Evolutionary conservation across 2,329 filamentous ascomycete genomes (phyloP), one percentile per base, ranked within the genome.

Genomic region (Aspergillus fumigatus): DNA sequence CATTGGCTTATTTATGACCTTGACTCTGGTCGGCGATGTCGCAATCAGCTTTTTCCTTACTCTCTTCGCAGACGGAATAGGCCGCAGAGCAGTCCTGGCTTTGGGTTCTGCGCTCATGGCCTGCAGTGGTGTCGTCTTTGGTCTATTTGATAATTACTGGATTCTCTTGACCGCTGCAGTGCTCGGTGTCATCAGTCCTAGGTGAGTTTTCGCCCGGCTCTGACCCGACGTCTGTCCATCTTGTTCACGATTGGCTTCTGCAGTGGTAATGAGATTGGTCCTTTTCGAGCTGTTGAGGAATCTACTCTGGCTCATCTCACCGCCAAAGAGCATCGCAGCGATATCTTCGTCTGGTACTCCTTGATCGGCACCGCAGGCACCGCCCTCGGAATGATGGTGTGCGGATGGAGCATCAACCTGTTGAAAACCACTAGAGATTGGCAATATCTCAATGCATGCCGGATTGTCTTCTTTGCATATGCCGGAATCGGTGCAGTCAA

Each of bases 261-360:
- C 50, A 74, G 72, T 62, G 86, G 86, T 6, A 81, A 84, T 17
- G 86, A 88, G 61, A 87, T 88, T 65, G 86, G 86, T 0, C 86
- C 86, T 0, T 88, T 88, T 62, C 76, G 85, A 40, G 84, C 84
- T 3, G 83, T 89, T 32, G 86, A 88, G 66, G 85, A 88, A 74
- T 84, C 82, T 0, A 84, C 82, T 35, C 67, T 88, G 7, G 82
- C 84, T 4, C 83, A 87, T 65, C 75, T 88, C 48, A 87, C 84
- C 0, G 78, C 73, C 0, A 77, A 80, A 0, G 70, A 76, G 29
- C 81, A 79, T 0, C 74, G 86, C 49, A 75, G 83, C 14, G 84
- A 88, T 69, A 84, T 88, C n/a, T 75, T 88, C 57, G 80, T 82
- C 8, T 88, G 86, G 86, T 87, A 88, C 63, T 73, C 69, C 2